Evolutionary conservation across 805 yeast species (phyloP).

Genomic region (Candida germanica): DNA sequence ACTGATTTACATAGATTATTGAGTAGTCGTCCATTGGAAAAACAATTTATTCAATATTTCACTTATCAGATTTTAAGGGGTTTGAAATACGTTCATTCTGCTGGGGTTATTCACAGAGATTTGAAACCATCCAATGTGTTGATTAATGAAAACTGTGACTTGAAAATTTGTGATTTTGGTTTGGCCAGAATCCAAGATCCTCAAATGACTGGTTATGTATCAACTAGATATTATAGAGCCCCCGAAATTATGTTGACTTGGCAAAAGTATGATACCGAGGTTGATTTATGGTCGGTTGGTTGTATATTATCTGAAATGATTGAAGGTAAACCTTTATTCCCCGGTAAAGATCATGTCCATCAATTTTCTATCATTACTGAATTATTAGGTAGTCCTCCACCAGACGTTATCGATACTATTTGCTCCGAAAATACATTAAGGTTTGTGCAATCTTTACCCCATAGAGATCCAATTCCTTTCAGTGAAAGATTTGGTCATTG

Average conservation of each 20-base stretch:
- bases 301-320: slow-evolving; percentile 98
- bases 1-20: slow-evolving; percentile 91
- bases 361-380: slow-evolving; percentile 97
- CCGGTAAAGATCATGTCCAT: slow-evolving; percentile 97
- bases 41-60: slow-evolving; percentile 95
- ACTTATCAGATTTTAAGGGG: slow-evolving; percentile 92
- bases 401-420: slow-evolving; percentile 92
- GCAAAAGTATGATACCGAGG: slow-evolving; percentile 97
- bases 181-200: slow-evolving; percentile 97
- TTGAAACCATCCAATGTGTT: slow-evolving; percentile 81
- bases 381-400: slow-evolving; percentile 92
- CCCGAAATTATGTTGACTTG: slow-evolving; percentile 98
- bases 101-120: slow-evolving; percentile 89
- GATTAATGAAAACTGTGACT: slow-evolving; percentile 86
- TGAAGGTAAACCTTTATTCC: slow-evolving; percentile 94
- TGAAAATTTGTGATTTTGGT: slow-evolving; percentile 92
- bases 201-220: slow-evolving; percentile 97
- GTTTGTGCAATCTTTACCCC: slow-evolving; percentile 91
- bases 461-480: slow-evolving; percentile 88
- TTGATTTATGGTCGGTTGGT: slow-evolving; percentile 97
- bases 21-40: slow-evolving; percentile 90
- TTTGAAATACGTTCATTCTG: slow-evolving; percentile 84
- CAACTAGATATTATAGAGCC: slow-evolving; percentile 93
- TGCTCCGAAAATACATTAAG: slow-evolving; percentile 93
- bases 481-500: slow-evolving; percentile 70